A percentile compares a stretch with the other conserved stretches of the same genome.
Conservation (phyloP, 2,329 filamentous ascomycete genomes). For the Ilyonectria destructans region DNA sequence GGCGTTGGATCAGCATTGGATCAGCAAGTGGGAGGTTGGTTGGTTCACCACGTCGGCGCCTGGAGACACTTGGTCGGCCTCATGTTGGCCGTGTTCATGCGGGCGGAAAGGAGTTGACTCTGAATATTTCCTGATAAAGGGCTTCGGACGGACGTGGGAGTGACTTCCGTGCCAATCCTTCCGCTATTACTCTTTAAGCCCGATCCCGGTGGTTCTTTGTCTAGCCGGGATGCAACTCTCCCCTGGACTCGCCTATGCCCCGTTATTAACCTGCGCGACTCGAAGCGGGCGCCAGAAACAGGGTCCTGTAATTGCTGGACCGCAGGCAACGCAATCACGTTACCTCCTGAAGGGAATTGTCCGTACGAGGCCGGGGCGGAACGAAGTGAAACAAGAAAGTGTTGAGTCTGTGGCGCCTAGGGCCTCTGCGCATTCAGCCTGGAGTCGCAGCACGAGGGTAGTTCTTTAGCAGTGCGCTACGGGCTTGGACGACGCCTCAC, state of each 20-base stretch:
- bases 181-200: neutral
- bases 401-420: neutral
- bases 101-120: neutral
- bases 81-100: conserved; percentile 22
- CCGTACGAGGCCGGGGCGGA: conserved; percentile 3
- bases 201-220: neutral
- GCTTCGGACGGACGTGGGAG: neutral
- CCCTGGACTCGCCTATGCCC: neutral
- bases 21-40: neutral
- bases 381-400: neutral
- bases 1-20: conserved; percentile 17
- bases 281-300: neutral
- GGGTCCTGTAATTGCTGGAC: conserved; percentile 4
- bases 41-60: neutral
- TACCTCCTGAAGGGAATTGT: neutral
- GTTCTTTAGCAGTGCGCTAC: conserved; percentile 2
- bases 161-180: neutral
- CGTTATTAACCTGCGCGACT: neutral
- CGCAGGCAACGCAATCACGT: neutral
- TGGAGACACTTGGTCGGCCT: conserved; percentile 11
- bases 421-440: neutral
- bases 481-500: neutral
- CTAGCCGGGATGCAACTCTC: neutral
- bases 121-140: neutral
- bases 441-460: neutral